Evolutionary conservation across 768 basidiomycete genomes (phyloP).

Genomic region (Guyanaporus albipodus): DNA sequence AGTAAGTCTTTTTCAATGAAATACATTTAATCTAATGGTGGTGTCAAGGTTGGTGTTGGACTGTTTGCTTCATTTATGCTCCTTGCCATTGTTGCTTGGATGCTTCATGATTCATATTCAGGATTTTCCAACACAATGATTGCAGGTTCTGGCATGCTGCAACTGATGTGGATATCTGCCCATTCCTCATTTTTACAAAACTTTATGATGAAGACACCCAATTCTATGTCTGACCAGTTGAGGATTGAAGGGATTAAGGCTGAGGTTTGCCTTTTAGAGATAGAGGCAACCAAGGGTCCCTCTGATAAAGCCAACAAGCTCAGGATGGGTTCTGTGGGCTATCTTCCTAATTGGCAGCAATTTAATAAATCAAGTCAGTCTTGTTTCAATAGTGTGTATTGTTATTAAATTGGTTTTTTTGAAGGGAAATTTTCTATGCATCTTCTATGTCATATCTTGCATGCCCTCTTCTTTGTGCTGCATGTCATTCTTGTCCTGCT

Average conservation of each 20-base stretch:
- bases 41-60: background rate
- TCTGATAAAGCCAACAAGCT: background rate
- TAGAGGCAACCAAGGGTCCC: background rate
- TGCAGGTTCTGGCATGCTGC: background rate
- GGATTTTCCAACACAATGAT: background rate
- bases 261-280: background rate
- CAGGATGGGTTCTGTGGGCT: too few relatives aligned
- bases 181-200: background rate
- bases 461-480: background rate
- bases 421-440: background rate
- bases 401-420: background rate
- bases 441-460: background rate
- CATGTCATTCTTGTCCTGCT: background rate
- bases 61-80: background rate
- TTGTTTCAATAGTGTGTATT: background rate
- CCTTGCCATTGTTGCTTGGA: background rate
- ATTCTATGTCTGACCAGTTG: background rate
- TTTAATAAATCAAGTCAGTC: background rate
- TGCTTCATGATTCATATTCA: background rate
- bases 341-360: background rate
- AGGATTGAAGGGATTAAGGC: background rate
- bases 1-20: background rate
- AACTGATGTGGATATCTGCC: background rate
- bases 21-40: background rate
- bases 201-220: background rate